Evolutionary conservation across 805 yeast species (phyloP).

Genomic region (Pichia sporocuriosa): DNA sequence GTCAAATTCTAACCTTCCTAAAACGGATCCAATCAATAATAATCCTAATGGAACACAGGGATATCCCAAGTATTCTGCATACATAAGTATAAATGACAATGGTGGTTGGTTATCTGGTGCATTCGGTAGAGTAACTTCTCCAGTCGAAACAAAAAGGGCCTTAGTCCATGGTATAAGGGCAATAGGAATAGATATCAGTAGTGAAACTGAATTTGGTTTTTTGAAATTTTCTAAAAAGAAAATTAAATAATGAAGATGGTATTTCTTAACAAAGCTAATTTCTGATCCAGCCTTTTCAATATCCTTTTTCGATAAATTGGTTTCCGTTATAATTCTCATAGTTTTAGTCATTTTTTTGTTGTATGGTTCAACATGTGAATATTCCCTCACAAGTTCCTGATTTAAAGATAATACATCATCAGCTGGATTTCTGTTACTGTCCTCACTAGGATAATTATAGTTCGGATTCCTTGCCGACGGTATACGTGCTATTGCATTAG

Average conservation of each 20-base stretch:
- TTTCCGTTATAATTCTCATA: constrained; percentile 30
- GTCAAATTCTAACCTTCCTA: constrained; percentile 42
- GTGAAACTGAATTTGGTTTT: constrained; percentile 43
- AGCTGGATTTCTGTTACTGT: too few species aligned
- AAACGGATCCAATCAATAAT: constrained; percentile 46
- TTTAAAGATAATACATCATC: constrained; percentile 19
- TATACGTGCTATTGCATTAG: constrained; percentile 20
- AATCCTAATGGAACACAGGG: constrained; percentile 55
- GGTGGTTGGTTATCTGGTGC: constrained; percentile 50
- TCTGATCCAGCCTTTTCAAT: constrained; percentile 20
- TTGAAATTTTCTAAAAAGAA: constrained; percentile 38
- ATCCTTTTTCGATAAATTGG: constrained; percentile 25
- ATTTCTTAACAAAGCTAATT: constrained; percentile 24
- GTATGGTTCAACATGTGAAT: constrained; percentile 30
- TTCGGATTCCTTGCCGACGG: constrained; percentile 27
- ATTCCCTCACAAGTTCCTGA: constrained; percentile 29
- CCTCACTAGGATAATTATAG: not conserved
- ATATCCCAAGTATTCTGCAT: constrained; percentile 40
- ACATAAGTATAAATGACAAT: constrained; percentile 45
- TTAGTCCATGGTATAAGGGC: constrained; percentile 52
- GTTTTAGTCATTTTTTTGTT: constrained; percentile 25
- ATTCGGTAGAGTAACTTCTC: constrained; percentile 24
- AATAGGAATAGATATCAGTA: constrained; percentile 38
- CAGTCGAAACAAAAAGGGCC: constrained; percentile 36
- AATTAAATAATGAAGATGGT: constrained; percentile 24